A percentile compares a stretch with the other conserved stretches of the same genome.
These are phyloP conservation scores for Pseudocercospora pini-densiflorae DNA, from an alignment of 2,329 filamentous ascomycete genomes.

Conservation along the genomic window DNA sequence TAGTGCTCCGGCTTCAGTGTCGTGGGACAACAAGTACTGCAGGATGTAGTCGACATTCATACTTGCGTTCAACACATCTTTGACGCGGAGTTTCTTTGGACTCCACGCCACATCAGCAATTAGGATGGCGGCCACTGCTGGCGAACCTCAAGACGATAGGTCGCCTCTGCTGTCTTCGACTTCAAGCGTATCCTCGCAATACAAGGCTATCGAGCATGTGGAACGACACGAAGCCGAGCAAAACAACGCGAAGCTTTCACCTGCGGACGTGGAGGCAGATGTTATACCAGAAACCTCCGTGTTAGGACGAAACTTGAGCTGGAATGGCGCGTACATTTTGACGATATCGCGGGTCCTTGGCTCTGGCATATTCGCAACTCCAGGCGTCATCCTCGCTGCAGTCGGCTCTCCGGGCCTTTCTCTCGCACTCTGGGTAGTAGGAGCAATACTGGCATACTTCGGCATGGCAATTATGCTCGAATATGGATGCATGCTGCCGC, in stretches of 20 bases:
- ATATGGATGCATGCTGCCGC: conserved; percentile 72
- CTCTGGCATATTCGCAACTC: conserved; percentile 73
- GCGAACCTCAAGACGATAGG: conserved; percentile 9
- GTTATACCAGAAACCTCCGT: conserved; percentile 64
- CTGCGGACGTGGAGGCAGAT: conserved; percentile 57
- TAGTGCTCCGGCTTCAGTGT: not conserved
- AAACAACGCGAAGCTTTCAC: conserved; percentile 18
- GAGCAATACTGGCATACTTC: conserved; percentile 61
- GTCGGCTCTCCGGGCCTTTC: conserved; percentile 70
- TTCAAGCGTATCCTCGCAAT: conserved; percentile 7
- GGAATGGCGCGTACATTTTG: conserved; percentile 62
- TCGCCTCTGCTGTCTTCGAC: conserved; percentile 20
- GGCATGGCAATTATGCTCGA: conserved; percentile 66
- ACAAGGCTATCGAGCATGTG: conserved; percentile 18
- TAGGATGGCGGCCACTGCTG: conserved; percentile 7
- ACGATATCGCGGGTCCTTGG: conserved; percentile 72
- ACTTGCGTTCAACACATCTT: not conserved
- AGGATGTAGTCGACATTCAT: conserved; percentile 10
- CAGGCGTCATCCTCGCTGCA: conserved; percentile 67
- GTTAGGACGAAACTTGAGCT: conserved; percentile 63
- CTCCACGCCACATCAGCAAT: not conserved
- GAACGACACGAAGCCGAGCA: conserved; percentile 17
- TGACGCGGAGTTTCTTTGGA: not conserved
- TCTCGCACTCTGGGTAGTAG: conserved; percentile 66
- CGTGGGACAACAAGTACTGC: not conserved